A percentile compares a stretch with the other conserved stretches of the same genome.
Evolutionary conservation across 1,284 basidiomycete genomes (phyloP).

Genomic region (Athelia psychrophila): DNA sequence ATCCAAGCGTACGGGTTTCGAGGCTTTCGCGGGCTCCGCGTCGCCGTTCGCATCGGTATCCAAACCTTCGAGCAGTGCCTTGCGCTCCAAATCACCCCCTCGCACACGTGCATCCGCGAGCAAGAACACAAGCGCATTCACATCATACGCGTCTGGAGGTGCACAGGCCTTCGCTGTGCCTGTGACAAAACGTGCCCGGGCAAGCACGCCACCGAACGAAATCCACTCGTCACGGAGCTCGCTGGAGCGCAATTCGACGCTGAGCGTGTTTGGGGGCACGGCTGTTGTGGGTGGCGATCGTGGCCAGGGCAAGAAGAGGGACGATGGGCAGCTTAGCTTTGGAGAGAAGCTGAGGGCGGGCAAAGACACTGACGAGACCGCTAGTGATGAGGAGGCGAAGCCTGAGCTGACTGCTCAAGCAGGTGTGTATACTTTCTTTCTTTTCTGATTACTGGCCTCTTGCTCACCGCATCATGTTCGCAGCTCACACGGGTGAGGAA

Average conservation of each 20-base stretch:
- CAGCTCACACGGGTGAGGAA: conserved; percentile 90
- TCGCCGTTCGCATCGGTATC: conserved; percentile 58
- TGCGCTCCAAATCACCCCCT: conserved; percentile 49
- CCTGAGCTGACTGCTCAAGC: conserved; percentile 64
- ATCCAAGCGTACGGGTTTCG: conserved; percentile 56
- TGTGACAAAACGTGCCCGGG: conserved; percentile 47
- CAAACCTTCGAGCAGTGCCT: conserved; percentile 46
- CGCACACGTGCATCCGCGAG: conserved; percentile 23
- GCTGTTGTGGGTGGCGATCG: conserved; percentile 34
- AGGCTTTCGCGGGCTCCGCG: conserved; percentile 55
- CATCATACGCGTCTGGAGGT: conserved; percentile 51
- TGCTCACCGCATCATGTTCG: conserved; percentile 4
- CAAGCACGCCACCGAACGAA: conserved; percentile 43
- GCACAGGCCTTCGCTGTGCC: conserved; percentile 50
- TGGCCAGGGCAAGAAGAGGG: conserved; percentile 31
- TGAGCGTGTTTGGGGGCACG: conserved; percentile 24
- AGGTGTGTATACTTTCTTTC: conserved; percentile 42
- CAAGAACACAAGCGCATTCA: conserved; percentile 48
- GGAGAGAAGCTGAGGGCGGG: conserved; percentile 60
- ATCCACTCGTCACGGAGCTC: conserved; percentile 36
- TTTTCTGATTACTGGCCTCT: conserved; percentile 4
- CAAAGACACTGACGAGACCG: conserved; percentile 53
- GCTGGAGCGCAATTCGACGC: conserved; percentile 31
- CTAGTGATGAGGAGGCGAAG: conserved; percentile 43
- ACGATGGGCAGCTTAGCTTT: conserved; percentile 42